A percentile compares a stretch with the other conserved stretches of the same genome.
These are phyloP conservation scores for Axilococcus clingmanii DNA, from an alignment of 139 green algal species.

Conservation along the genomic window DNA sequence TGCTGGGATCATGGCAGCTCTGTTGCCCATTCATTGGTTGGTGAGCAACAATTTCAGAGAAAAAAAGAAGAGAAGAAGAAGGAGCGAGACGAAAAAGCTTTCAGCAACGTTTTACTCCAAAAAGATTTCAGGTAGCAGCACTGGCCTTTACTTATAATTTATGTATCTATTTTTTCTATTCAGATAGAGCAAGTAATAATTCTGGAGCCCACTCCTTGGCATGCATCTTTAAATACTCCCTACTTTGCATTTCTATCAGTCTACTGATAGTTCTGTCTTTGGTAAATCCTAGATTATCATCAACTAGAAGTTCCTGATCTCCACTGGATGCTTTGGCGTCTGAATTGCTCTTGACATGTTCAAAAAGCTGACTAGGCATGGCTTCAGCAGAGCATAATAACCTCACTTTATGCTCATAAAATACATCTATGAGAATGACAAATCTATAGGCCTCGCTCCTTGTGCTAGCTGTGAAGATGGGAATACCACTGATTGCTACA, in stretches of 20 bases:
- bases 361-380: constrained; percentile 72
- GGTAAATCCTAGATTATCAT: constrained; percentile 87
- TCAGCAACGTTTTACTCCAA: neutral
- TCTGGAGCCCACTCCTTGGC: constrained; percentile 60
- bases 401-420: constrained; percentile 84
- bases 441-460: constrained; percentile 72
- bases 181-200: constrained; percentile 56
- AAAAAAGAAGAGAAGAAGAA: constrained; percentile 2
- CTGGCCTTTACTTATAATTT: too few relatives aligned
- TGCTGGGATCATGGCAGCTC: neutral
- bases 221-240: constrained; percentile 70
- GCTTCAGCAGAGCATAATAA: constrained; percentile 72
- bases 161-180: constrained; percentile 18
- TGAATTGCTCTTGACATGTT: constrained; percentile 61
- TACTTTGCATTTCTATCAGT: constrained; percentile 85
- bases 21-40: too few relatives aligned
- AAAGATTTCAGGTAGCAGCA: neutral
- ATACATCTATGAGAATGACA: constrained; percentile 84
- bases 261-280: constrained; percentile 86
- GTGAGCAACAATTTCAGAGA: too few relatives aligned
- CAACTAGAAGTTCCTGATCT: constrained; percentile 37
- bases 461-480: constrained; percentile 57
- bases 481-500: constrained; percentile 65
- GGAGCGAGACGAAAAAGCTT: neutral
- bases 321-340: constrained; percentile 16